phyloP scores from a whole-genome alignment of 192 early-diverging fungal species.

The Lobosporangium transversale region DNA sequence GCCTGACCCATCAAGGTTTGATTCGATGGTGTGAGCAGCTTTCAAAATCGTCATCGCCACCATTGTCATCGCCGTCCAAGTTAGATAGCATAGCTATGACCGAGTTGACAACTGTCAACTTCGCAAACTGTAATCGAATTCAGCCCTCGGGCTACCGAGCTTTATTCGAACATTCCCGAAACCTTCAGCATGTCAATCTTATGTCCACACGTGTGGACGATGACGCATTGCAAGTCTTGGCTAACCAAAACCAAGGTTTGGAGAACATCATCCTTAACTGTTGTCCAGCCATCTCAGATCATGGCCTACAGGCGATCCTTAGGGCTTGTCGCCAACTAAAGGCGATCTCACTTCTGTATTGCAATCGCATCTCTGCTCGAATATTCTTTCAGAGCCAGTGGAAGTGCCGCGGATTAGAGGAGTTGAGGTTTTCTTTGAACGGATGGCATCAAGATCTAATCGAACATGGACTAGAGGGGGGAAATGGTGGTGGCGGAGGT shows the following conservation, averaged over 20 bases:
- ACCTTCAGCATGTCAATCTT: constrained; percentile 12
- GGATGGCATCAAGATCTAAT: constrained; percentile 9
- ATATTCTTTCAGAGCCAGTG: constrained; percentile 33
- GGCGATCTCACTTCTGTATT: constrained; percentile 22
- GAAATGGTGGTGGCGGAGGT: too few species aligned
- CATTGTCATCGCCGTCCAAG: background rate
- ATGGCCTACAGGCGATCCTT: constrained; percentile 7
- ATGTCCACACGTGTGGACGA: constrained; percentile 26
- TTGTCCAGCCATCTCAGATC: constrained; percentile 14
- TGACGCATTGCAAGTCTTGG: constrained; percentile 8
- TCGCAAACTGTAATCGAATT: constrained; percentile 34
- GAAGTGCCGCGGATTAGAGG: constrained; percentile 9
- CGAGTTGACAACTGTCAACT: constrained; percentile 21
- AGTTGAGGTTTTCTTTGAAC: constrained; percentile 24
- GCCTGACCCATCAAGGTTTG: constrained; percentile 24
- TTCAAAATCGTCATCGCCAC: background rate
- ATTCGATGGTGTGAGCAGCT: constrained; percentile 25
- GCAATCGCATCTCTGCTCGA: constrained; percentile 12
- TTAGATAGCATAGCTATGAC: constrained; percentile 2
- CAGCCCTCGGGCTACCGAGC: constrained; percentile 20
- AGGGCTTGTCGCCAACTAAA: constrained; percentile 5
- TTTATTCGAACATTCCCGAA: constrained; percentile 7
- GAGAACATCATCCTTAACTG: constrained; percentile 11
- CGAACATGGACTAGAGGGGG: constrained; percentile 11
- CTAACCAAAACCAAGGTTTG: constrained; percentile 11